Conservation (phyloP, 2,329 filamentous ascomycete species). For the Neoscytalidium dimidiatum region DNA sequence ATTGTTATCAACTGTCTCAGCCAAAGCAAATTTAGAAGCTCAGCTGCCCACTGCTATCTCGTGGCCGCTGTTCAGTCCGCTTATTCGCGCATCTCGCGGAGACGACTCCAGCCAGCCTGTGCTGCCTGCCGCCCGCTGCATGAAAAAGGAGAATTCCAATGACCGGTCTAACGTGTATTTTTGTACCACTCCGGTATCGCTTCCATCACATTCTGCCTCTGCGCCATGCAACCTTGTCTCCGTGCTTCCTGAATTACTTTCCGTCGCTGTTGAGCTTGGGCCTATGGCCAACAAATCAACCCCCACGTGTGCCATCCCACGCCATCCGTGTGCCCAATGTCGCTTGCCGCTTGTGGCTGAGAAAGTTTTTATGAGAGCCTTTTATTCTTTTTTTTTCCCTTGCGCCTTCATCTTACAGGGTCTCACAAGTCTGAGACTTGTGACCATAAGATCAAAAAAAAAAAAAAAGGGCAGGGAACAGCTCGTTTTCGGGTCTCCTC, state of each 20-base stretch:
- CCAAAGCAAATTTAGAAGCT: background rate
- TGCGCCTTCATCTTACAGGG: background rate
- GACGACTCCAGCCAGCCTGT: background rate
- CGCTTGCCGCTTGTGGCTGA: slow-evolving; percentile 15
- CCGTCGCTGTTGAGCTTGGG: background rate
- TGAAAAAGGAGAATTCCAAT: slow-evolving; percentile 1
- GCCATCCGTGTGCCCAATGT: background rate
- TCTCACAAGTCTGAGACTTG: too few relatives aligned
- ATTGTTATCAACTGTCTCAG: background rate
- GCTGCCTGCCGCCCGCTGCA: background rate
- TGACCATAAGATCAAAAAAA: too few relatives aligned
- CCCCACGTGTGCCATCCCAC: slow-evolving; percentile 1
- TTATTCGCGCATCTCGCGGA: background rate
- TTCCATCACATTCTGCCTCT: background rate
- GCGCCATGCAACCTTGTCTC: background rate
- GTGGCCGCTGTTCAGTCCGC: background rate
- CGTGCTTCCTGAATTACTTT: background rate
- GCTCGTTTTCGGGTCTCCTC: too few relatives aligned
- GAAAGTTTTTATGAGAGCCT: background rate
- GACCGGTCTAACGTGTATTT: background rate
- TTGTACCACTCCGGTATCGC: slow-evolving; percentile 3
- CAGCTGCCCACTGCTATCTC: background rate
- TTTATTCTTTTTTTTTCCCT: background rate
- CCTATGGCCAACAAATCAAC: background rate
- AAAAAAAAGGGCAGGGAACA: too few relatives aligned